phyloP scores from a whole-genome alignment of 768 basidiomycete genomes.

The Macrolepiota dolichaula region DNA sequence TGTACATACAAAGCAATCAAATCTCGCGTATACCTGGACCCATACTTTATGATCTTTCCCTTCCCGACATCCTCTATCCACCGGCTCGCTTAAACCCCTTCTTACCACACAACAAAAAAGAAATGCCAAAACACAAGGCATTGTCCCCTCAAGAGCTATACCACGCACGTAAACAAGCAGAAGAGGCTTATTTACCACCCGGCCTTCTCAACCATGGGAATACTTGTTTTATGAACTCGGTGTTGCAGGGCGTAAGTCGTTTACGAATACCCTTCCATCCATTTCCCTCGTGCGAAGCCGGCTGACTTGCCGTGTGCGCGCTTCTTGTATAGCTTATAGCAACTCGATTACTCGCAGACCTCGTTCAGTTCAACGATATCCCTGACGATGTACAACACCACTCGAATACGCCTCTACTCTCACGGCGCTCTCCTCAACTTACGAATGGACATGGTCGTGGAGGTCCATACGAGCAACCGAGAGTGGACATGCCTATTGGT shows the following conservation, averaged over 20 bases:
- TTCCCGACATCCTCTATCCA: background rate
- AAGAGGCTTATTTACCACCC: constrained; percentile 70
- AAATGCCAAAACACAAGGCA: constrained; percentile 54
- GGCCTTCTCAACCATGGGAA: constrained; percentile 52
- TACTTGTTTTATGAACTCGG: constrained; percentile 97
- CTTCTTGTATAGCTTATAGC: constrained; percentile 53
- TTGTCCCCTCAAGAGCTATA: constrained; percentile 64
- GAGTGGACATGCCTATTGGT: constrained; percentile 67
- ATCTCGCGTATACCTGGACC: background rate
- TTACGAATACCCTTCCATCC: no score
- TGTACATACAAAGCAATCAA: background rate
- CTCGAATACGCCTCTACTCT: constrained; percentile 35
- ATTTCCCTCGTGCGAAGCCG: background rate
- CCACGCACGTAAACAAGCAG: constrained; percentile 51
- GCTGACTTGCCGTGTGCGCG: constrained; percentile 3
- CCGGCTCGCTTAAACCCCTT: background rate
- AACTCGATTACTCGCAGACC: constrained; percentile 55
- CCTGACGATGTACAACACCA: constrained; percentile 37
- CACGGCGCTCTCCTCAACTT: constrained; percentile 61
- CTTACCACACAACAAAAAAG: no score
- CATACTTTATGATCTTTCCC: background rate
- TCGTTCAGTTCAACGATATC: constrained; percentile 52
- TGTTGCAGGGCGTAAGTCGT: constrained; percentile 76
- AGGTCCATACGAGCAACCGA: constrained; percentile 46
- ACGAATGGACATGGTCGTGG: constrained; percentile 62